phyloP scores from a whole-genome alignment of 129 eudicot species.

The Glebionis coronaria region DNA sequence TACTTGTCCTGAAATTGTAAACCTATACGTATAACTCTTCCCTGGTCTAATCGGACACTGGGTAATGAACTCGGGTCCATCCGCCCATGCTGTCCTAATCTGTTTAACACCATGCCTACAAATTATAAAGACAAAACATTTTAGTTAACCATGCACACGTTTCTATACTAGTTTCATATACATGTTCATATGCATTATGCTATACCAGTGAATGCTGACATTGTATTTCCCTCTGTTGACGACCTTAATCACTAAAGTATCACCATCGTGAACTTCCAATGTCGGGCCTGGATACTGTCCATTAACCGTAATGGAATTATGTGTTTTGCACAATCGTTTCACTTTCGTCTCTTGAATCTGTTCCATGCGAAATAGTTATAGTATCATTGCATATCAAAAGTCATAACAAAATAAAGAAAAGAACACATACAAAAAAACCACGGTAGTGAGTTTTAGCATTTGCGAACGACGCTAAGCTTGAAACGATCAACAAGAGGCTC shows the following conservation, averaged over 20 bases:
- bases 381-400: not conserved
- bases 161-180: not conserved
- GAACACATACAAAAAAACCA: constrained; percentile 57
- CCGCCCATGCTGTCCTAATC: constrained; percentile 89
- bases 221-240: constrained; percentile 76
- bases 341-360: constrained; percentile 79
- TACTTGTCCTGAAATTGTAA: constrained; percentile 80
- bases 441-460: constrained; percentile 67
- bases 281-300: constrained; percentile 91
- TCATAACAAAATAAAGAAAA: not conserved
- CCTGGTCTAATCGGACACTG: constrained; percentile 97
- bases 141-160: not conserved
- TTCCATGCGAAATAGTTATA: constrained; percentile 24
- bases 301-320: constrained; percentile 68
- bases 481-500: constrained; percentile 42
- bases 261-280: constrained; percentile 73
- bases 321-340: constrained; percentile 83
- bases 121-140: not conserved
- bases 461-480: constrained; percentile 34
- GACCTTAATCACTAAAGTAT: constrained; percentile 70
- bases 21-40: constrained; percentile 72
- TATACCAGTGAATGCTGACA: constrained; percentile 92
- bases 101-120: constrained; percentile 90
- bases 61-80: constrained; percentile 91
- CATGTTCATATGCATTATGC: not conserved